phyloP scores from a whole-genome alignment of 345 rosid species.

The Eucalyptus marginata region DNA sequence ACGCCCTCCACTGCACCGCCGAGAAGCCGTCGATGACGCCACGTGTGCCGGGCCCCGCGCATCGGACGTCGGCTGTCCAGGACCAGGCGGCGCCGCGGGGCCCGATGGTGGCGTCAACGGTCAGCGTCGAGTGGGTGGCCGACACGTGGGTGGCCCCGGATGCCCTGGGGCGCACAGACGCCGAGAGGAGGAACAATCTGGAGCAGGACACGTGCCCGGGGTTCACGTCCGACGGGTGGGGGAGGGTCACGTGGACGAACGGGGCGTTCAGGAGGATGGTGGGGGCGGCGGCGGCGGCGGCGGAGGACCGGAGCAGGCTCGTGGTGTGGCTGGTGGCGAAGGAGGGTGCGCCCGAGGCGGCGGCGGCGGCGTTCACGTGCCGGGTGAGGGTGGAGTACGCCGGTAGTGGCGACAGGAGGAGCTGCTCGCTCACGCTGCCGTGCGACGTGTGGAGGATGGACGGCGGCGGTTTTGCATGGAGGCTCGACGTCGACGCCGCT shows the following conservation, averaged over 20 bases:
- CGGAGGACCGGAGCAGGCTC: neutral
- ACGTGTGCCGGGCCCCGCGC: neutral
- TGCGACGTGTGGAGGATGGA: constrained; percentile 57
- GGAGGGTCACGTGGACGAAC: constrained; percentile 34
- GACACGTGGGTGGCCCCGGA: constrained; percentile 3
- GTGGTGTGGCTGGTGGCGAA: neutral
- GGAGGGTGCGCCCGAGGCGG: neutral
- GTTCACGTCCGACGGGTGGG: constrained; percentile 23
- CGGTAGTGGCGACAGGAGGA: neutral
- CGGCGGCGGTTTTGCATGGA: constrained; percentile 48
- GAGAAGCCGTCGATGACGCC: neutral
- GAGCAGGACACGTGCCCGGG: constrained; percentile 36
- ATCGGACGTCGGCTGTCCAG: neutral
- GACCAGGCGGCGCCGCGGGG: neutral
- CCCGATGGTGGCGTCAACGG: constrained; percentile 7
- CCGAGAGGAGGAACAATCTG: constrained; percentile 12
- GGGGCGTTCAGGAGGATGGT: constrained; percentile 26
- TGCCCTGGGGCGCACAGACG: constrained; percentile 16
- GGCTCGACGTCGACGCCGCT: constrained; percentile 42
- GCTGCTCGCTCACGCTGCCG: constrained; percentile 13
- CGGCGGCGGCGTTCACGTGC: constrained; percentile 16
- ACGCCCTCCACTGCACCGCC: neutral
- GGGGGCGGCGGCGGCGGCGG: neutral
- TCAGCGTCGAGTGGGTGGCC: constrained; percentile 23
- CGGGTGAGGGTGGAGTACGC: constrained; percentile 22